Conservation (phyloP, 495 filamentous ascomycete species). For the Trichoderma gamsii region DNA sequence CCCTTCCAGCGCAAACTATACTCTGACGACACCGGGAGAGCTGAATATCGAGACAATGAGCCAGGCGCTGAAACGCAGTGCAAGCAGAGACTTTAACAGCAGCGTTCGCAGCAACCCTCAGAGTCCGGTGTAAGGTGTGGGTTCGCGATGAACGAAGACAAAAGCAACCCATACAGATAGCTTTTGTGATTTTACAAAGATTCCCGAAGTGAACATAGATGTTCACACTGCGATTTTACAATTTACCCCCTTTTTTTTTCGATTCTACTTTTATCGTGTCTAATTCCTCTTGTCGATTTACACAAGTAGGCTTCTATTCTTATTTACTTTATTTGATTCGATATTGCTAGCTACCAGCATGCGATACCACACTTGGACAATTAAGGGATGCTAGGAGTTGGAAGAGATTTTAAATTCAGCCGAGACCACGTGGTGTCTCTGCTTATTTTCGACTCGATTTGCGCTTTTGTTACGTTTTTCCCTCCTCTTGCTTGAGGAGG, state of each 20-base stretch:
- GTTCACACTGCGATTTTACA: not conserved
- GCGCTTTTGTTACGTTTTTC: not conserved
- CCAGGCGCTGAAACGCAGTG: slow-evolving; percentile 75
- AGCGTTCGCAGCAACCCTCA: slow-evolving; percentile 54
- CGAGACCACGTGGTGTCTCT: not conserved
- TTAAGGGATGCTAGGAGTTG: slow-evolving; percentile 4
- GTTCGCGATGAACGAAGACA: slow-evolving; percentile 21
- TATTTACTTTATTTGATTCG: not conserved
- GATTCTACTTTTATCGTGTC: not conserved
- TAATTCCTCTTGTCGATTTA: not conserved
- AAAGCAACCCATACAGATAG: not conserved
- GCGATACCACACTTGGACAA: not conserved
- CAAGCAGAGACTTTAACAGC: slow-evolving; percentile 66
- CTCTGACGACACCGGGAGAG: slow-evolving; percentile 48
- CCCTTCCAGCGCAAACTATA: slow-evolving; percentile 30
- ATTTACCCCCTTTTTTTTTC: not conserved
- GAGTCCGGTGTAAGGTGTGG: slow-evolving; percentile 46
- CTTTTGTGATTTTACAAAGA: not conserved
- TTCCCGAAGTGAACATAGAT: not conserved
- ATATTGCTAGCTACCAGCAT: not conserved
- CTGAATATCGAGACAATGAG: slow-evolving; percentile 85
- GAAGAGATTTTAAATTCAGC: slow-evolving; percentile 2
- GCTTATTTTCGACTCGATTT: not conserved
- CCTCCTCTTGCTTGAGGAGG: not conserved
- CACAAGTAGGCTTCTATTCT: slow-evolving; percentile 2